Conservation (phyloP, 495 filamentous ascomycete genomes). For the Xylaria curta region DNA sequence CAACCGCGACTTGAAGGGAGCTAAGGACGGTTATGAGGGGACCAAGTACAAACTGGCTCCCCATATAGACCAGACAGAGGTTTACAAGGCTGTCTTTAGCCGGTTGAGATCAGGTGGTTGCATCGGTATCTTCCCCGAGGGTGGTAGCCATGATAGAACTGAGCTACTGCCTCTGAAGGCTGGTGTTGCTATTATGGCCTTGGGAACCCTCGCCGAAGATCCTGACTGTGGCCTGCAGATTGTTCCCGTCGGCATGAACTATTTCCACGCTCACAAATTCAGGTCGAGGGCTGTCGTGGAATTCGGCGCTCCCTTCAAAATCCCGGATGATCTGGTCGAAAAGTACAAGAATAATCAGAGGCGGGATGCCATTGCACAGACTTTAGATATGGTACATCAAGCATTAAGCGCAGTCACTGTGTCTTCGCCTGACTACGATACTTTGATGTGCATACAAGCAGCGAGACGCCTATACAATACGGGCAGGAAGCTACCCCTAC, state of each 20-base stretch:
- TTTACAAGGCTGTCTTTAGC: constrained; percentile 91
- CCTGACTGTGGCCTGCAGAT: constrained; percentile 94
- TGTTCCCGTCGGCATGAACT: constrained; percentile 99
- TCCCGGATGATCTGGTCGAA: constrained; percentile 81
- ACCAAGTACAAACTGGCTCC: constrained; percentile 86
- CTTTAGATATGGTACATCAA: constrained; percentile 87
- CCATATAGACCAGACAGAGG: constrained; percentile 90
- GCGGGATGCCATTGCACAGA: constrained; percentile 78
- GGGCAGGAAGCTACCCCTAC: constrained; percentile 91
- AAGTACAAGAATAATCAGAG: constrained; percentile 82
- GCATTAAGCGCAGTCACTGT: constrained; percentile 88
- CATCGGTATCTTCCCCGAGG: constrained; percentile 97
- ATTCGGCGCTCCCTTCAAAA: constrained; percentile 86
- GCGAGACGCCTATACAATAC: constrained; percentile 93
- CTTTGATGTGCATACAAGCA: constrained; percentile 97
- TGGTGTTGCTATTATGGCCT: constrained; percentile 96
- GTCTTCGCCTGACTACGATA: constrained; percentile 93
- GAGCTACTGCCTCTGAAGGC: constrained; percentile 95
- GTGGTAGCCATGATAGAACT: constrained; percentile 94
- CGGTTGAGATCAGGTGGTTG: constrained; percentile 82
- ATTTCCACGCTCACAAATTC: constrained; percentile 99
- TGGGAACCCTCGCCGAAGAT: constrained; percentile 87
- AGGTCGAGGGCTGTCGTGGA: constrained; percentile 95
- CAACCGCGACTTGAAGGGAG: constrained; percentile 58
- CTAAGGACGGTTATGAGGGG: constrained; percentile 70